These are phyloP conservation scores for Elsinoe australis DNA, from an alignment of 2,329 filamentous ascomycete genomes.

Conservation along the genomic window DNA sequence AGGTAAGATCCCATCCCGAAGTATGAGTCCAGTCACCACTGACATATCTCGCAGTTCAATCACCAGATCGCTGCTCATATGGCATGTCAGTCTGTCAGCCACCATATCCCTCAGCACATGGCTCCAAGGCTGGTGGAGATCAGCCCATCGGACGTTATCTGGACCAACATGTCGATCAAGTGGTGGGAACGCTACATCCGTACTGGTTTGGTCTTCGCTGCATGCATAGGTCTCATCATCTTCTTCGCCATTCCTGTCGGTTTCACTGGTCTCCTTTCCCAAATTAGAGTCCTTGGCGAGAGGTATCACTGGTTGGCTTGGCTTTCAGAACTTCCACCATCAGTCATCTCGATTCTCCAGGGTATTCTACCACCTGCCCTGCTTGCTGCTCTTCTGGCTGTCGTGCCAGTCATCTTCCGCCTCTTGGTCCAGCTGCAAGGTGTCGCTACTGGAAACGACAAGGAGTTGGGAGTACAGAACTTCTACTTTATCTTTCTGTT, in stretches of 20 bases:
- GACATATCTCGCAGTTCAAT: slow-evolving; percentile 66
- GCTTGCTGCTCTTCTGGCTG: slow-evolving; percentile 66
- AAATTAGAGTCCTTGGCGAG: slow-evolving; percentile 62
- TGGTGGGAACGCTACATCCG: slow-evolving; percentile 90
- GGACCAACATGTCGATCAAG: slow-evolving; percentile 92
- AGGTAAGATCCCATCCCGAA: not conserved
- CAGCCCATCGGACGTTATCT: slow-evolving; percentile 82
- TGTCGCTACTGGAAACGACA: slow-evolving; percentile 71
- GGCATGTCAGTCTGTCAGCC: slow-evolving; percentile 86
- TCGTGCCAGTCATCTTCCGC: slow-evolving; percentile 72
- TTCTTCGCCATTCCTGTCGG: slow-evolving; percentile 87
- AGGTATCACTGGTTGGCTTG: slow-evolving; percentile 63
- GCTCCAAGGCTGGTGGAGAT: slow-evolving; percentile 87
- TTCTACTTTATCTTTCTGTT: slow-evolving; percentile 95
- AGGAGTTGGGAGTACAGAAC: slow-evolving; percentile 74
- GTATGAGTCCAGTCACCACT: too few species aligned
- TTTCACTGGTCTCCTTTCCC: slow-evolving; percentile 74
- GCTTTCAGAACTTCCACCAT: slow-evolving; percentile 54
- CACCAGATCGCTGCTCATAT: slow-evolving; percentile 96
- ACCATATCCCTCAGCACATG: slow-evolving; percentile 92
- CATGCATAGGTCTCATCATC: slow-evolving; percentile 69
- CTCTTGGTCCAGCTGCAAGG: slow-evolving; percentile 68
- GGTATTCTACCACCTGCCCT: slow-evolving; percentile 78
- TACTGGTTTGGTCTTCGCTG: slow-evolving; percentile 54
- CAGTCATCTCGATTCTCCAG: slow-evolving; percentile 61